Base-by-base conservation (phyloP, 2,329 filamentous ascomycete species). In the Cephalotrichum gorgonifer region DNA sequence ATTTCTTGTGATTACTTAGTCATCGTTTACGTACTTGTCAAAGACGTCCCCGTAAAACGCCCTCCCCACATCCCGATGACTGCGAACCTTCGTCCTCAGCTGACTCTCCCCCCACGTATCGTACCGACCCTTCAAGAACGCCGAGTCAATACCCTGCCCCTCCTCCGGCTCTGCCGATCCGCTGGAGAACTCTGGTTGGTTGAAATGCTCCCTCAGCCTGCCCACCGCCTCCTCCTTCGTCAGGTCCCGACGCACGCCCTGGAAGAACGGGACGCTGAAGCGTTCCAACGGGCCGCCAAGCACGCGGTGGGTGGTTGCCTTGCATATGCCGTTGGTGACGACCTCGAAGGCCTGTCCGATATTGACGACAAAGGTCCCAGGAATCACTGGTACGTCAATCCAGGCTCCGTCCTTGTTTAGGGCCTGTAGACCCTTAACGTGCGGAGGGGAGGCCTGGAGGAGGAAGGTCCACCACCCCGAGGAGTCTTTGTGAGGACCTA, bases 401-500 rank as follows among this genome's bases (percentile, higher is more conserved):
- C 76, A 79, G 2, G 58, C 53, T 1, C 72, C 73, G 0, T 57
- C 56, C 38, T 67, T 64, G 51, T 72, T 72, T 15, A 80, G 66
- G 1, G 72, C 74, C 55, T 79, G 72, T 0, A 79, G 62, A 0
- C 76, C 72, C 35, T 68, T 58, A 2, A 72, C 64, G 9, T 69
- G 62, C 3, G 75, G 71, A 3, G 72, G 69, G 0, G 74, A 77
- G 6, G 78, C 74, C 58, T 83, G 80, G 1, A 79, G 70, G 3
- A 83, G 69, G 53, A 83, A 82, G 0, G 79, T 83, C 65, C 79
- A 78, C 76, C 77, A 82, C 3, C 78, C 78, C 0, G 76, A 80
- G 0, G 74, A 81, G 58, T 80, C 76, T 55, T 81, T 81, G 62
- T 82, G 78, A 1, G 79, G 73, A 0, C 78, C 79, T 1, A 82